Base-by-base conservation (phyloP, 208 protist species). In the Phytomonas sp. region DNA sequence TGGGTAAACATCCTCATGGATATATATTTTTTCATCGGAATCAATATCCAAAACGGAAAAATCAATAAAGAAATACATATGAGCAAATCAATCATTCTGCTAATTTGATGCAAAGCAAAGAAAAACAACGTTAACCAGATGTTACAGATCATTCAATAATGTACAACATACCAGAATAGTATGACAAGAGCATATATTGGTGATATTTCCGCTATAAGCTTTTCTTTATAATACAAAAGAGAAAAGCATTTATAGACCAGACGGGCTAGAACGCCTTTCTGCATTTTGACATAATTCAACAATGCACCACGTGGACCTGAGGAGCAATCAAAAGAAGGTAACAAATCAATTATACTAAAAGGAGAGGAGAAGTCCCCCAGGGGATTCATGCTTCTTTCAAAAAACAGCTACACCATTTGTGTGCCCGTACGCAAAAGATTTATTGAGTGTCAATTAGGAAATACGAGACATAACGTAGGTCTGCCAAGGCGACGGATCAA, bases 11-110 rank as follows among this genome's bases (percentile, higher is more conserved):
- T 46, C 15, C 11, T 46, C 11, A 46, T 17, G 40, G 11, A 0
- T 46, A 17, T 46, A 46, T 2, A 46, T 46, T 4, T 46, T 46
- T 30, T 20, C 31, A 71, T 37, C 26, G 37, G 46, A 65, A 63
- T 36, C 62, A 63, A 26, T n/a, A 72, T n/a, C 28, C 28, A 6
- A 1, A 23, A 34, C 67, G 46, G 34, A 68, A 68, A 5, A 51
- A 67, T 43, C 33, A 46, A 20, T 65, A 28, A 32, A 7, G 33
- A 59, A 74, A 46, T 46, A 2, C 2, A 15, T 8, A 46, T 46
- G 13, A 46, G 40, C 40, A 15, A 46, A 46, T 46, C 13, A 46
- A 46, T 46, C 15, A 46, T 46, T 9, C n/a, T 46, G 1, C 40
- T 46, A 46, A 46, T 23, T 46, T 46, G 40, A 46, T 46, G 11